Conservation (phyloP, 2,329 filamentous ascomycete genomes). For the Dactylellina drechsleri region DNA sequence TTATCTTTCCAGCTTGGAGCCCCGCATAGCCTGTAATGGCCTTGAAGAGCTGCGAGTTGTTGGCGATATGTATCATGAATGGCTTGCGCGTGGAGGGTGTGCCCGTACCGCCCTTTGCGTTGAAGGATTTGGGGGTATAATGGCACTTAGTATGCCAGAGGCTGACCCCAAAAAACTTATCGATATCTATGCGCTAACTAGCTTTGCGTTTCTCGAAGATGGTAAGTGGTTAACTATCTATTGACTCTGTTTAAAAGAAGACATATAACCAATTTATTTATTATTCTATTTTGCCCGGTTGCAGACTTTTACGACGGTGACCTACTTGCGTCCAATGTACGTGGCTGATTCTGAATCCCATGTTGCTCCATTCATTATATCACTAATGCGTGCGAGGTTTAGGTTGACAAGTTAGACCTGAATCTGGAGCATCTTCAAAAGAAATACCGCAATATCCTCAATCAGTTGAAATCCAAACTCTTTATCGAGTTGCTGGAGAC, state of each 20-base stretch:
- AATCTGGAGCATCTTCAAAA: not conserved
- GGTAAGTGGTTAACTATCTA: conserved; percentile 4
- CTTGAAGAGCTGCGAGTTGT: not conserved
- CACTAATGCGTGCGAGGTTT: not conserved
- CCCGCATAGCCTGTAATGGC: not conserved
- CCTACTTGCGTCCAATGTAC: conserved; percentile 2
- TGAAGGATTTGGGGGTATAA: not conserved
- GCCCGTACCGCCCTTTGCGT: not conserved
- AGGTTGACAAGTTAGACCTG: not conserved
- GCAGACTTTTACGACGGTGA: conserved; percentile 30
- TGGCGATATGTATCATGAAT: conserved; percentile 8
- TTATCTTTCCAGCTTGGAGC: conserved; percentile 19
- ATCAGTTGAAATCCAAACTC: conserved; percentile 24
- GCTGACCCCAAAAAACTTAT: conserved; percentile 15
- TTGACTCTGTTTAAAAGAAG: not conserved
- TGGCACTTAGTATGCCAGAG: conserved; percentile 14
- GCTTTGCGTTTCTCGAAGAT: conserved; percentile 14
- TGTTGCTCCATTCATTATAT: not conserved
- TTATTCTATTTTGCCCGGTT: not conserved
- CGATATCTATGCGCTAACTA: not conserved
- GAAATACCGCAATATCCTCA: conserved; percentile 12
- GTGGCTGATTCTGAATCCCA: not conserved
- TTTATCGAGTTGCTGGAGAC: conserved; percentile 13
- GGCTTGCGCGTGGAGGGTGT: conserved; percentile 19
- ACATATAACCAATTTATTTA: not conserved